Base-by-base conservation (phyloP, 2,329 filamentous ascomycete species). In the Talaromyces rugulosus region DNA sequence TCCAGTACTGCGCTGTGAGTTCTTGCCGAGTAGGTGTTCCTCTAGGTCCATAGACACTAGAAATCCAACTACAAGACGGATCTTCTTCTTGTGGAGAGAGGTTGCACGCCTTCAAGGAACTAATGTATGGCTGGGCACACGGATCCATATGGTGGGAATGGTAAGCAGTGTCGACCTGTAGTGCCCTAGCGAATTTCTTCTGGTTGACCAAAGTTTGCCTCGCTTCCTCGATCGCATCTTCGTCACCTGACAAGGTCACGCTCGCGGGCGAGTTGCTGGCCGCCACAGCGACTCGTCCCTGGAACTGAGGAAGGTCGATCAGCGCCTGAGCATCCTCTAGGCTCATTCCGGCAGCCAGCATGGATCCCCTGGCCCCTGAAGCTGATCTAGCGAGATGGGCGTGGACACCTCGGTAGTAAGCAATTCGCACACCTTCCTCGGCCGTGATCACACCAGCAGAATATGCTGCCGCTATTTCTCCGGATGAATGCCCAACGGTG, bases 381-480 rank as follows among this genome's bases (percentile, higher is more conserved):
- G 33, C 7, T 7, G 8, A 7, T 7, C 33, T 12, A 8, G 33
- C 33, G 12, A 36, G 33, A 7, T 36, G 7, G 8, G 33, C 33
- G 33, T 36, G 12, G 8, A 36, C 8, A 3, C 33, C 33, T 8
- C 33, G 33, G 33, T 36, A 79, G 65, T 81, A 83, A 0, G 81
- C 79, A n/a, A 77, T 70, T 0, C 67, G 68, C 2, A 83, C 79
- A 3, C 81, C 81, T 8, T 80, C 77, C 1, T 67, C 55, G 1
- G 71, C 72, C 0, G 70, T 71, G 3, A 85, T 60, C 18, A 75
- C 70, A 0, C 81, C 81, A 0, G 80, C 77, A 0, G 81, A 80
- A 63, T 82, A 84, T 0, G 80, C 82, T 0, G 81, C 81, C 0
- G 69, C 80, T n/a, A 82, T 82, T 64, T 82, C 80, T 12, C 80